Conservation (phyloP, 2,329 filamentous ascomycete species). For the Penicillium sp. region DNA sequence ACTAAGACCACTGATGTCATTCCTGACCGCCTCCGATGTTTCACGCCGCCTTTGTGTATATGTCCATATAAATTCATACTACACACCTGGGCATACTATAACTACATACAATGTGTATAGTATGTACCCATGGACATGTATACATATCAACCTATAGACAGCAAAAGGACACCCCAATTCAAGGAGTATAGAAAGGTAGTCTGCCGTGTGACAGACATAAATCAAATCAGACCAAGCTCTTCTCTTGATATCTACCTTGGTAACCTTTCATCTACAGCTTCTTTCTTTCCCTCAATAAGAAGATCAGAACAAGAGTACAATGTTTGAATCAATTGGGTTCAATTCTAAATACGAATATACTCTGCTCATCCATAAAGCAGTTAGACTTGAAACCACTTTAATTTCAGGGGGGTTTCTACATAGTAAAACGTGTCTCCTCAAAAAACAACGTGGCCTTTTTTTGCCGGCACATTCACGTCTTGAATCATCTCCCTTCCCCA, state of each 20-base stretch:
- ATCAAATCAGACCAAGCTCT: background rate
- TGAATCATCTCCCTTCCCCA: background rate
- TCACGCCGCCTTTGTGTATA: conserved; percentile 1
- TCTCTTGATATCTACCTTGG: background rate
- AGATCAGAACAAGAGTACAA: no score
- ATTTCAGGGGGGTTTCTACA: background rate
- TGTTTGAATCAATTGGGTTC: background rate
- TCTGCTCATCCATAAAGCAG: no score
- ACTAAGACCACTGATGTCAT: conserved; percentile 5
- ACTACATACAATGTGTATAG: background rate
- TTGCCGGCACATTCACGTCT: conserved; percentile 4
- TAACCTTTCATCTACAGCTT: background rate
- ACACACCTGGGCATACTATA: no score
- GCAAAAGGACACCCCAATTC: background rate
- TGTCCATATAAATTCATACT: background rate
- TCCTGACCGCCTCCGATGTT: background rate
- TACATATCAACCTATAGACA: background rate
- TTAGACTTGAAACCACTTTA: background rate
- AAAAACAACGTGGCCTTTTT: conserved; percentile 13
- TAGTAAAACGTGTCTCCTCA: background rate
- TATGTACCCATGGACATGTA: background rate
- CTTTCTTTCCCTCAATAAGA: background rate
- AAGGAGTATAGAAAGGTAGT: background rate
- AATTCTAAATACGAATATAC: background rate
- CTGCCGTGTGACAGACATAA: background rate